Percentiles rank a stretch among this genome's conserved stretches.
These are phyloP conservation scores for Sporothrix pallida DNA, from an alignment of 2,329 filamentous ascomycete species.

Conservation along the genomic window DNA sequence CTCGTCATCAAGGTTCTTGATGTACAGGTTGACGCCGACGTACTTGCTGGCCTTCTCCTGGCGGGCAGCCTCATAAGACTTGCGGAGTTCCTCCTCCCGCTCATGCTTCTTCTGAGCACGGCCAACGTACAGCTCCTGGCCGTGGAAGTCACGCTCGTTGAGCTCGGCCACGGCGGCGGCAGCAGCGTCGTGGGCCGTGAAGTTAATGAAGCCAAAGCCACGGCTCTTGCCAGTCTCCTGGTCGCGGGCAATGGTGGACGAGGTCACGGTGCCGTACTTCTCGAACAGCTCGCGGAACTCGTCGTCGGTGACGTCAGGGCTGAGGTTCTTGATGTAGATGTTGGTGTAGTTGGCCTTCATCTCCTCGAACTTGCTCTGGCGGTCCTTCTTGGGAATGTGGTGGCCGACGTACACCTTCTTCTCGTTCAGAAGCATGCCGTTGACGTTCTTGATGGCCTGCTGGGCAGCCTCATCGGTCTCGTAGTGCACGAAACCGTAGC, in stretches of 20 bases:
- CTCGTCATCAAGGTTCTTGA: slow-evolving; percentile 98
- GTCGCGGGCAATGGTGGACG: slow-evolving; percentile 89
- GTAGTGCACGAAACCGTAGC: slow-evolving; percentile 99
- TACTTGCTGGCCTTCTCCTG: slow-evolving; percentile 99
- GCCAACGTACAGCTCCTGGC: slow-evolving; percentile 95
- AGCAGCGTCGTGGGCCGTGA: slow-evolving; percentile 86
- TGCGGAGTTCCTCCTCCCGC: slow-evolving; percentile 98
- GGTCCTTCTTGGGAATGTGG: slow-evolving; percentile 99
- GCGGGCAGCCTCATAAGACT: slow-evolving; percentile 96
- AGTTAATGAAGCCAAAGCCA: slow-evolving; percentile 97
- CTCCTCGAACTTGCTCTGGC: slow-evolving; percentile 99
- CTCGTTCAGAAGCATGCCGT: slow-evolving; percentile 99
- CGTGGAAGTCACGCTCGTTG: slow-evolving; percentile 89
- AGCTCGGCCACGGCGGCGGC: slow-evolving; percentile 86
- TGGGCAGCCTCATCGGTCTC: slow-evolving; percentile 97
- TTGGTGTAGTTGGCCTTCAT: slow-evolving; percentile 99
- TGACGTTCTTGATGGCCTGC: slow-evolving; percentile 98
- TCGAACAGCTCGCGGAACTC: slow-evolving; percentile 94
- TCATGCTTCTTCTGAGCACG: slow-evolving; percentile 99
- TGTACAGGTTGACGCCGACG: slow-evolving; percentile 98
- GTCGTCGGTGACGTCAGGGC: slow-evolving; percentile 81
- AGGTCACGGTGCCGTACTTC: slow-evolving; percentile 92
- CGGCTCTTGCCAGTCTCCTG: slow-evolving; percentile 85
- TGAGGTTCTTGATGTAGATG: slow-evolving; percentile 99
- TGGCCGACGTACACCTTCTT: slow-evolving; percentile 99